phyloP scores from a whole-genome alignment of 345 rosid genomes.

The Populus pruinosa region DNA sequence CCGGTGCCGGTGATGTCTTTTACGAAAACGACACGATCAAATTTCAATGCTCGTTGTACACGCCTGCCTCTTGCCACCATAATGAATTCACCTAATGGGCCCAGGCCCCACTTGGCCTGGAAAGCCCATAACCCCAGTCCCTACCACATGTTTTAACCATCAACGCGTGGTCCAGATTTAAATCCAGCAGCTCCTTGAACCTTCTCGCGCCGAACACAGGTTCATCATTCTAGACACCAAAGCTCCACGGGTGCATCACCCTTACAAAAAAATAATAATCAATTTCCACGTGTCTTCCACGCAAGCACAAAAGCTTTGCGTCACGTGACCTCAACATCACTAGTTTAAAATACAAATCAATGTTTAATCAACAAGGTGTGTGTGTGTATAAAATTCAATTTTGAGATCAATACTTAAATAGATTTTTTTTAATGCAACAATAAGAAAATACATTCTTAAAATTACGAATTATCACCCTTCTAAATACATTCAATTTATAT shows the following conservation, averaged over 20 bases:
- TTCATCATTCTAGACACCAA: too few species aligned
- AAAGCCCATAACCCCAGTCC: neutral
- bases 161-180: slow-evolving; percentile 3
- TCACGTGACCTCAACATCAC: too few species aligned
- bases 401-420: too few species aligned
- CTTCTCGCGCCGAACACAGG: neutral
- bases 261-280: too few species aligned
- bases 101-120: neutral
- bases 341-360: too few species aligned
- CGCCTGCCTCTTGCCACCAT: neutral
- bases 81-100: neutral
- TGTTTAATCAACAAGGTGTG: too few species aligned
- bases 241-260: too few species aligned
- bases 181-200: neutral
- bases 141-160: neutral
- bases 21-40: neutral
- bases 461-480: too few species aligned
- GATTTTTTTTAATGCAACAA: too few species aligned
- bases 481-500: too few species aligned
- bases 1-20: neutral
- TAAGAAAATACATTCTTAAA: too few species aligned
- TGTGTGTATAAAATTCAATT: too few species aligned
- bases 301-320: neutral
- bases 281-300: neutral
- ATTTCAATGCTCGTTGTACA: neutral